Evolutionary conservation across 2,329 filamentous ascomycete species (phyloP).

Genomic region (Bipolaris zeicola): DNA sequence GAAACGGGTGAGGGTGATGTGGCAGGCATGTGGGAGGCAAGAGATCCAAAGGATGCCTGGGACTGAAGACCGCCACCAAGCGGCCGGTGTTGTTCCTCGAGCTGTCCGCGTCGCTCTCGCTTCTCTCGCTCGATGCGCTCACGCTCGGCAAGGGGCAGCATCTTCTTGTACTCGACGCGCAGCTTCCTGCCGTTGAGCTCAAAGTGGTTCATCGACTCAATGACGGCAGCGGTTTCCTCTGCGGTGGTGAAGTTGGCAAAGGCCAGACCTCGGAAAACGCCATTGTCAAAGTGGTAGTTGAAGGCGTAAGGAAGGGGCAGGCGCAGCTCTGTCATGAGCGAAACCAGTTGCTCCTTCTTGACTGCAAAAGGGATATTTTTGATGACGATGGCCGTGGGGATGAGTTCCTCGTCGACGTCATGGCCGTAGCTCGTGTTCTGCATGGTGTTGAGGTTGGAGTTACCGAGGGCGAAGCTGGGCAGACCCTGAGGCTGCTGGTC

Average conservation of each 20-base stretch:
- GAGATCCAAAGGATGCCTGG: constrained; percentile 84
- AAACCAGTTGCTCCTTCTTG: constrained; percentile 92
- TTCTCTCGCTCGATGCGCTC: constrained; percentile 98
- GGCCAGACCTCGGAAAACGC: constrained; percentile 91
- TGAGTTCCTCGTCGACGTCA: constrained; percentile 80
- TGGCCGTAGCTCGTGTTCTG: constrained; percentile 54
- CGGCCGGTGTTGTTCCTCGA: constrained; percentile 93
- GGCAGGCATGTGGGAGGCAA: constrained; percentile 67
- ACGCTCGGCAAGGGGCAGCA: constrained; percentile 91
- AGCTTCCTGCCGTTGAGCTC: constrained; percentile 94
- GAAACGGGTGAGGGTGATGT: constrained; percentile 72
- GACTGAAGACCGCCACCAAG: constrained; percentile 73
- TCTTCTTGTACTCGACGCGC: constrained; percentile 98
- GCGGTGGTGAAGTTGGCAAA: constrained; percentile 98
- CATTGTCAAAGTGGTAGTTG: constrained; percentile 99
- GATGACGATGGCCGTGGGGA: constrained; percentile 97
- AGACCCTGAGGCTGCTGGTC: constrained; percentile 54
- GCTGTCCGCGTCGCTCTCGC: constrained; percentile 89
- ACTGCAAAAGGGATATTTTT: constrained; percentile 99
- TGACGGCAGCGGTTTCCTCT: constrained; percentile 90
- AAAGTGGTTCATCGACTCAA: constrained; percentile 92
- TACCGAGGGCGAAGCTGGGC: constrained; percentile 50
- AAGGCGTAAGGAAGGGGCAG: constrained; percentile 96
- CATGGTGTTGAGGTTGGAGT: constrained; percentile 37
- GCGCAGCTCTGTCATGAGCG: constrained; percentile 91